Evolutionary conservation across 2,329 filamentous ascomycete species (phyloP), one percentile per base, ranked within the genome.

Genomic region (Claviceps maximensis): DNA sequence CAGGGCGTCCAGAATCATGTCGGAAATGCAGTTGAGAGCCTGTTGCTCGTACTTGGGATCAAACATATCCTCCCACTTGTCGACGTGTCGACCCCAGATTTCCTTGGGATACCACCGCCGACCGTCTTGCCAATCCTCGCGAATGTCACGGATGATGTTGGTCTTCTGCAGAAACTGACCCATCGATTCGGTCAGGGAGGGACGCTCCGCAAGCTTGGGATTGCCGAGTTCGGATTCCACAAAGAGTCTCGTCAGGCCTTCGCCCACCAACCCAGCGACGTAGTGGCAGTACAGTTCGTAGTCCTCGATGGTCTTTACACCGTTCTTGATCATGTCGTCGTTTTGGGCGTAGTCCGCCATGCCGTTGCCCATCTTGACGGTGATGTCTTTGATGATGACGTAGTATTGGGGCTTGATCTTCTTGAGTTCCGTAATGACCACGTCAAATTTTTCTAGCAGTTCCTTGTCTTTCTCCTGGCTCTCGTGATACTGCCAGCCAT

Each of bases 281-380:
- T 97, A 97, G 69, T 95, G 89, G 72, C 93, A 98, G 75, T 98
- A 98, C 52, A 90, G 74, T 72, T 98, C 90, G 69, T 97, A 98
- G 61, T 97, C 90, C 51, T 84, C 78, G 60, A 95, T 72, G 0
- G 87, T 91, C 64, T 89, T 78, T 55, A 97, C 84, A 48, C 89
- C 89, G 55, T 89, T 82, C 58, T 79, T 74, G 61, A 89, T 88
- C 69, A 86, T 79, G 61, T 93, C 87, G 15, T 87, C 84, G 62
- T 94, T 93, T 60, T 86, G 76, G 42, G 81, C 87, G 67, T 95
- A 98, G 71, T 98, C 91, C 29, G 93, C 93, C 93, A 98, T 98
- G 60, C 93, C 93, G 64, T 97, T 90, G 58, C 90, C 91, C 93
- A 98, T 98, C 72, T 89, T 87, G 64, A 83, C 75, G 33, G 89